These are phyloP conservation scores for Penicillium salamii DNA, from an alignment of 495 filamentous ascomycete species.

Conservation along the genomic window DNA sequence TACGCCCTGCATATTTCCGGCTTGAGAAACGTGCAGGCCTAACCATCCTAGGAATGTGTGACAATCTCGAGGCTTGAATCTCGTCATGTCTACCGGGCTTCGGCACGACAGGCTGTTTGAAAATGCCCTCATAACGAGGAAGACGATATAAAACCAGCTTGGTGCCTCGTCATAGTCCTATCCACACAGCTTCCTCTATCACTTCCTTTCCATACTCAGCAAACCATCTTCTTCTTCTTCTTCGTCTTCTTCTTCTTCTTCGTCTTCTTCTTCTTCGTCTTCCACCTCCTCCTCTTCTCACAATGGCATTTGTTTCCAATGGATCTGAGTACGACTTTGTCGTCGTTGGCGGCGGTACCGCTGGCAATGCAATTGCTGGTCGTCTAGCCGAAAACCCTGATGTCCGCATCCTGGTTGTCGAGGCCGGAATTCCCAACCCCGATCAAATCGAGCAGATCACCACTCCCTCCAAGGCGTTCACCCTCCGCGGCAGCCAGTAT, in stretches of 20 bases:
- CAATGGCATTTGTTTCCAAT: conserved; percentile 25
- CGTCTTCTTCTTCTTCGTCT: background rate
- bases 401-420: conserved; percentile 51
- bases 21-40: background rate
- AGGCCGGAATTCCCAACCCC: conserved; percentile 46
- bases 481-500: conserved; percentile 43
- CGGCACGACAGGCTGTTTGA: background rate
- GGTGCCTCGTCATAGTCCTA: no score
- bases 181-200: no score
- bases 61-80: background rate
- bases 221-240: background rate
- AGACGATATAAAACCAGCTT: background rate
- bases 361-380: conserved; percentile 55
- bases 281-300: background rate
- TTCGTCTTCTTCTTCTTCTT: background rate
- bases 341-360: conserved; percentile 55
- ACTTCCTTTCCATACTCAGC: no score
- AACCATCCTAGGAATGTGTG: background rate
- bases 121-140: background rate
- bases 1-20: background rate
- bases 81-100: background rate
- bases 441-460: conserved; percentile 40
- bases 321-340: conserved; percentile 37
- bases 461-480: conserved; percentile 43
- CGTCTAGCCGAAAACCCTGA: conserved; percentile 55